Evolutionary conservation across 2,329 filamentous ascomycete genomes (phyloP).

Genomic region (Keithomyces neogunnii): DNA sequence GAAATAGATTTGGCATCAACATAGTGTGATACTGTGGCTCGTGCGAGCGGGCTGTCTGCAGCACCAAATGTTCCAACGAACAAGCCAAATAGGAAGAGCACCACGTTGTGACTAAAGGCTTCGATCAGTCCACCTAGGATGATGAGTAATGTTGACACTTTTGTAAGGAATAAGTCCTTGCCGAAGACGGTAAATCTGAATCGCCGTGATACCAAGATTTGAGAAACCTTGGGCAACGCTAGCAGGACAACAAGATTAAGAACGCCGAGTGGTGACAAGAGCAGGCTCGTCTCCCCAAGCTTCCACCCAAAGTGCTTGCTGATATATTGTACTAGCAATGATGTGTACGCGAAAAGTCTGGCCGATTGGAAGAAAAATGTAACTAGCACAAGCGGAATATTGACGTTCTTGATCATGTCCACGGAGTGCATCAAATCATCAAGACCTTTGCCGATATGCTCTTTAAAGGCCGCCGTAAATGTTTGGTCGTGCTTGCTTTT

Average conservation of each 20-base stretch:
- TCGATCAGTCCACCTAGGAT: slow-evolving; percentile 6
- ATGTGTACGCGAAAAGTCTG: slow-evolving; percentile 24
- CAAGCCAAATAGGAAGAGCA: slow-evolving; percentile 27
- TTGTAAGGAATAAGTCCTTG: slow-evolving; percentile 29
- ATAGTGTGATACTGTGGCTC: slow-evolving; percentile 32
- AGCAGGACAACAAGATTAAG: slow-evolving; percentile 28
- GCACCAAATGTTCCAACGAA: slow-evolving; percentile 29
- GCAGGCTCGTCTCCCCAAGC: slow-evolving; percentile 31
- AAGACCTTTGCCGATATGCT: slow-evolving; percentile 21
- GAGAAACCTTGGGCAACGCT: slow-evolving; percentile 25
- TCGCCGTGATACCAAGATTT: slow-evolving; percentile 21
- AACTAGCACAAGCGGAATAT: slow-evolving; percentile 28
- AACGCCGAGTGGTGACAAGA: slow-evolving; percentile 32
- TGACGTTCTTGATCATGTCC: slow-evolving; percentile 25
- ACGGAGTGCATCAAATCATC: slow-evolving; percentile 24
- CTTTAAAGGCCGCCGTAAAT: slow-evolving; percentile 24
- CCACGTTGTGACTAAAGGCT: slow-evolving; percentile 10
- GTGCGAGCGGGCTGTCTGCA: slow-evolving; percentile 27
- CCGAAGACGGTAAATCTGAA: slow-evolving; percentile 24
- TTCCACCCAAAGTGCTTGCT: slow-evolving; percentile 36
- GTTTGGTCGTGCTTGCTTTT: neutral
- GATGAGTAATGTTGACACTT: slow-evolving; percentile 24
- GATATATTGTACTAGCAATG: slow-evolving; percentile 31
- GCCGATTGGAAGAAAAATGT: slow-evolving; percentile 30
- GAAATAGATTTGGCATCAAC: slow-evolving; percentile 29